Base-by-base conservation (phyloP, 805 yeast species). In the Jamesozyma rosinii region DNA sequence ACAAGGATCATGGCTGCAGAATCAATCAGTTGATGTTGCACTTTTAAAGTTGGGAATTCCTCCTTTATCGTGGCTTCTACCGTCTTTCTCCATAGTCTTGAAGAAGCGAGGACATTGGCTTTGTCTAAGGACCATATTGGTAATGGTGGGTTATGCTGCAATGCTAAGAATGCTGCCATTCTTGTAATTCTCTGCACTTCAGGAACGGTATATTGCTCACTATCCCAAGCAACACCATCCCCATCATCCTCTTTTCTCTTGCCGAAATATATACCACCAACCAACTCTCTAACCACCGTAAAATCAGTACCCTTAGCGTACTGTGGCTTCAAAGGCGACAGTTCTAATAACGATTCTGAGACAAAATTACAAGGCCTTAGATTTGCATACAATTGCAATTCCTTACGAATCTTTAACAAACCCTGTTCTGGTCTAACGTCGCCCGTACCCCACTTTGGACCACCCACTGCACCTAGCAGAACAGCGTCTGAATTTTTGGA, bases 401-500 rank as follows among this genome's bases (percentile, higher is more conserved):
- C 97, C 66, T 92, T 92, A 68, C 98, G 79, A 65, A 92, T 90
- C 70, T 89, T 77, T 51, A 92, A 75, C 53, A 92, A 75, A 47
- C 98, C 98, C 68, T 87, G 97, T 66, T 92, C 98, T 41, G 98
- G 98, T 70, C 98, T 81, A 38, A 90, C 97, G 11, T 74, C 60
- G 40, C 97, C 97, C 22, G 97, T 85, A 31, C 97, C 97, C 98
- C 98, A 92, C 69, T 92, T 92, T 48, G 98, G 98, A 29, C 98
- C 98, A 50, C 98, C 98, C 29, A 92, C 98, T 8, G 98, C 96
- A 52, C 98, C 98, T 44, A 92, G 73, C 51, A 92, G 70, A n/a
- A 92, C 95, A 21, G 97, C 98, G 62, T 90, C 94, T 1, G 97
- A 82, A 37, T 69, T 68, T 66, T 86, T 88, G 31, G 97, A 76